Percentiles rank a stretch among this genome's conserved stretches.
These are phyloP conservation scores for Hypoxylon sp. DNA, from an alignment of 2,329 filamentous ascomycete genomes.

Conservation along the genomic window DNA sequence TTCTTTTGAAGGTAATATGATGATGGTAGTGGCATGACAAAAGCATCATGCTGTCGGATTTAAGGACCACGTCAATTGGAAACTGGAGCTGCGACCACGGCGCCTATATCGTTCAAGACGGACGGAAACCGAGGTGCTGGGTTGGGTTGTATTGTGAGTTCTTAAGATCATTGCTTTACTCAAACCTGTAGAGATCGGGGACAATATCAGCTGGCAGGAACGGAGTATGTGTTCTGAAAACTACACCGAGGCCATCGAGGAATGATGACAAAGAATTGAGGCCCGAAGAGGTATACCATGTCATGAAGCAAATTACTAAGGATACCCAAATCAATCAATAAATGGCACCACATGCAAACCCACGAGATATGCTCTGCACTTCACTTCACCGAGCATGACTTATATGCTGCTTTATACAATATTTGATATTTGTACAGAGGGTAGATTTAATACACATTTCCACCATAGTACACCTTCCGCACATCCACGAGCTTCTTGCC, in stretches of 20 bases:
- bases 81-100: background rate
- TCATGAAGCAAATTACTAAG: slow-evolving; percentile 2
- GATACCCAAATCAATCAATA: slow-evolving; percentile 27
- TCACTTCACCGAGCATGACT: background rate
- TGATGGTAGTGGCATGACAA: background rate
- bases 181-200: background rate
- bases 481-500: slow-evolving; percentile 98
- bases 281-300: background rate
- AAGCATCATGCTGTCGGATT: background rate
- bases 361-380: background rate
- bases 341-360: background rate
- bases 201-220: background rate
- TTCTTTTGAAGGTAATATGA: background rate
- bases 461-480: slow-evolving; percentile 96
- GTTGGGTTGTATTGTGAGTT: background rate
- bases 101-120: background rate
- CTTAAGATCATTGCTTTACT: background rate
- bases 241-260: background rate
- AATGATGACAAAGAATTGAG: slow-evolving; percentile 3
- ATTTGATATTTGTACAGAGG: slow-evolving; percentile 44
- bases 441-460: slow-evolving; percentile 67
- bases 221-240: background rate
- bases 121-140: background rate
- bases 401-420: slow-evolving; percentile 28
- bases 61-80: background rate